phyloP scores from a whole-genome alignment of 164 flowering plant species.

The Houttuynia cordata region DNA sequence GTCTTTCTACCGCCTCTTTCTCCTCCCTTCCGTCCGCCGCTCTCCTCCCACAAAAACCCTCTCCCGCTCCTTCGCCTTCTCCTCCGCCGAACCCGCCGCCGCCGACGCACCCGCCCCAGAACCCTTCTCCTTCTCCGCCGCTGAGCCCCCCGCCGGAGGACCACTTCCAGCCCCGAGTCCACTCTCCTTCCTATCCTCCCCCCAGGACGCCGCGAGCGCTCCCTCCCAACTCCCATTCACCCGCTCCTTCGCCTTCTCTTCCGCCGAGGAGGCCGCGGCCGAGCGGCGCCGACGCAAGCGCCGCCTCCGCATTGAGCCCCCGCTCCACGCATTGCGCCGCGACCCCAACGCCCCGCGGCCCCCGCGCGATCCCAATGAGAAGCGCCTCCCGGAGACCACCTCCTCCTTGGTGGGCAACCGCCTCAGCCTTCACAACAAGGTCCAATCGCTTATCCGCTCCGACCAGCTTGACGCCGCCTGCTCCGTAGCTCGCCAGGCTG shows the following conservation, averaged over 20 bases:
- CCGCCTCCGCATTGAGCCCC: slow-evolving; percentile 78
- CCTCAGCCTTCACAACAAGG: slow-evolving; percentile 72
- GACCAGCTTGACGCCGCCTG: slow-evolving; percentile 62
- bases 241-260: slow-evolving; percentile 64
- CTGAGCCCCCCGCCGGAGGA: too few species aligned
- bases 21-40: slow-evolving; percentile 27
- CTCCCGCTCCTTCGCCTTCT: slow-evolving; percentile 57
- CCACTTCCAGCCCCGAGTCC: too few species aligned
- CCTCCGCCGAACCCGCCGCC: too few species aligned
- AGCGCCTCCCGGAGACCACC: slow-evolving; percentile 71
- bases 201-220: background rate
- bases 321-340: slow-evolving; percentile 45
- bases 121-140: too few species aligned
- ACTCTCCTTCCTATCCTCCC: slow-evolving; percentile 51
- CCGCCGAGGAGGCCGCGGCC: slow-evolving; percentile 89
- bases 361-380: slow-evolving; percentile 27
- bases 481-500: slow-evolving; percentile 46
- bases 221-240: background rate
- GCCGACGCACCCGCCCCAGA: slow-evolving; percentile 93
- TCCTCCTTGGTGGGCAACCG: slow-evolving; percentile 60
- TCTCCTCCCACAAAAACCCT: slow-evolving; percentile 93
- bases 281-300: slow-evolving; percentile 86
- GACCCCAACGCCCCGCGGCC: slow-evolving; percentile 17
- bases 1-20: background rate
- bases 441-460: slow-evolving; percentile 67